Evolutionary conservation across 2,329 filamentous ascomycete species (phyloP), one percentile per base, ranked within the genome.

Genomic region (Exophiala oligosperma): DNA sequence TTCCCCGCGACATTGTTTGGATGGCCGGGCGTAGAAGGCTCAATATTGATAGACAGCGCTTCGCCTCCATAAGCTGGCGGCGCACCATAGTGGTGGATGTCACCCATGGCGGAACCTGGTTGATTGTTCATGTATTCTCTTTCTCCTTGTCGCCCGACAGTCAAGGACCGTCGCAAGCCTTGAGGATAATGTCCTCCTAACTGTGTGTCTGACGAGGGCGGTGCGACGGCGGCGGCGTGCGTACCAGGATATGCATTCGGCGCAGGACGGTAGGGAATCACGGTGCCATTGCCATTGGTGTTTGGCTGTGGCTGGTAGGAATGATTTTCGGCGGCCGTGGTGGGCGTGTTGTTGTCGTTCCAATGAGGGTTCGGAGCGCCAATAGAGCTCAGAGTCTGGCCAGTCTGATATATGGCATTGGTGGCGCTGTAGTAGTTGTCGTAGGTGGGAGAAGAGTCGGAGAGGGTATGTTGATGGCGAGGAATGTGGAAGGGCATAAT

Each of bases 21-120:
- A 57, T 71, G 69, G 54, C 79, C 75, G 24, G 81, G 75, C 21
- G 77, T 78, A n/a, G 80, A 77, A 65, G 85, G 81, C 64, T 87
- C 84, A 49, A 87, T 75, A 67, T 78, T 85, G 69, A 87, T 84
- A 50, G 82, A 79, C 52, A 83, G 82, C 54, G 78, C 74, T 60
- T 77, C 75, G 52, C 71, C 75, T 48, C 73, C 70, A 56, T 74
- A 72, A 67, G 81, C 81, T 54, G 81, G 77, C 63, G 79, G 75
- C 46, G 79, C 73, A 56, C 78, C 72, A 64, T 78, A 75, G 71
- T 81, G 81, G 64, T 81, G 74, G 72, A 63, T 73, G 72, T 61
- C 72, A 70, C 67, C 78, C 66, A 74, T 71, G 29, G 69, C 63
- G 47, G 71, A 68, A 38, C 74, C 70, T 14, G 76, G 72, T 38